Evolutionary conservation across 2,329 filamentous ascomycete species (phyloP), one percentile per base, ranked within the genome.

Genomic region (Esteya vermicola): DNA sequence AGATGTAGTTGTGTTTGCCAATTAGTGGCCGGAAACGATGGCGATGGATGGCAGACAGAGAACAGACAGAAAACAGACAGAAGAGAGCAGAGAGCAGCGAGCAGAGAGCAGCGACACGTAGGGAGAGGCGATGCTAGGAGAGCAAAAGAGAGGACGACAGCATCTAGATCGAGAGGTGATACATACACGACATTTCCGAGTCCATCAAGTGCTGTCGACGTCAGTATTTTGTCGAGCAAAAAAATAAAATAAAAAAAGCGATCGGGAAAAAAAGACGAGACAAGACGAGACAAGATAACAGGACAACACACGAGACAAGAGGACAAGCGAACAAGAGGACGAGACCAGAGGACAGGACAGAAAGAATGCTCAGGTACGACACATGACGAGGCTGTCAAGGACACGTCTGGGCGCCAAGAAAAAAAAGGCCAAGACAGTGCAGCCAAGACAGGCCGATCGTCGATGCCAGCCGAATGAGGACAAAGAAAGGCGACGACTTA

Each of bases 171-270:
- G 19, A 12, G 9, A 23, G 33, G 33, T 9, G n/a, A 38, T 43
- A 48, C 47, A 20, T 49, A 49, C 48, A 50, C 48, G 47, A 54
- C 55, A 54, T 57, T 57, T 45, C 51, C 50, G 40, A 57, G 48
- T 48, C 54, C 52, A 48, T 56, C 48, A 45, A 57, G 54, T 45
- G 44, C 55, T 57, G 52, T 48, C 48, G 47, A 53, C 47, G 51
- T 55, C 48, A 55, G 52, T 53, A 46, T 52, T 27, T 44, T 31
- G 26, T 19, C n/a, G n/a, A 30, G 26, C 21, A 18, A 4, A 26
- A 26, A 25, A 27, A 21, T 13, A 36, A 10, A 25, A 7, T 13
- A 22, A 25, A 19, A 6, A 4, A 33, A 14, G 7, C 10, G 18
- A 33, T 13, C 18, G 12, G 31, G n/a, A 7, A 5, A 19, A 19